Evolutionary conservation across 495 filamentous ascomycete genomes (phyloP), one percentile per base, ranked within the genome.

Genomic region (Venustampulla echinocandica): DNA sequence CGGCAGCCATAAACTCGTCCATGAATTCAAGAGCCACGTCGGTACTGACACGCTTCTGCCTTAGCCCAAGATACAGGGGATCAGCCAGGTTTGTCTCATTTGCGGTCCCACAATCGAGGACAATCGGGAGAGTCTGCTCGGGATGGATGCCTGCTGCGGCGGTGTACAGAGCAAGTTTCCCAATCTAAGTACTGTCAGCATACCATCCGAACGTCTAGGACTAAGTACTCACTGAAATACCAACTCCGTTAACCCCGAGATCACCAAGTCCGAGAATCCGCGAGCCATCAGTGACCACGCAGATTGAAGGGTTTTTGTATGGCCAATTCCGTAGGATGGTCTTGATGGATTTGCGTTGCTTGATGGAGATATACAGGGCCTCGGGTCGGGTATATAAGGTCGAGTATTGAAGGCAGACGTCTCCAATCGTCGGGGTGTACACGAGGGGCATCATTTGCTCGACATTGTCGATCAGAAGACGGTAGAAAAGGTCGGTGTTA

Each of bases 121-220:
- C 90, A 62, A 98, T 79, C 46, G 92, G 92, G 21, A 98, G 80
- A 13, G 90, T 95, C 62, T 82, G 82, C 49, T 88, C 80, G 36
- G 92, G 92, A 63, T 90, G 80, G 67, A 98, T 97, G 62, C 92
- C 90, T 42, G 92, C 92, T 56, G 92, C 95, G n/a, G 82, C 87
- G 30, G 85, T 92, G 70, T 98, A 98, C 41, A 97, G 74, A 38
- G 88, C 80, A 47, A 97, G 69, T 68, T 98, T 96, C 49, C 92
- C 87, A 56, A 78, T 76, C 74, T 77, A 23, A 15, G 38, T 18
- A 13, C 11, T 15, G 17, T 47, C 27, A 45, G 51, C 14, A 42
- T 14, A 10, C 1, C 18, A 39, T 1, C 9, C 15, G 2, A 14
- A 25, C 32, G 55, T 50, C 51, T 38, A 42, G 46, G 43, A 14